Conservation (phyloP, 2,329 filamentous ascomycete species). For the Blumeriella jaapii region DNA sequence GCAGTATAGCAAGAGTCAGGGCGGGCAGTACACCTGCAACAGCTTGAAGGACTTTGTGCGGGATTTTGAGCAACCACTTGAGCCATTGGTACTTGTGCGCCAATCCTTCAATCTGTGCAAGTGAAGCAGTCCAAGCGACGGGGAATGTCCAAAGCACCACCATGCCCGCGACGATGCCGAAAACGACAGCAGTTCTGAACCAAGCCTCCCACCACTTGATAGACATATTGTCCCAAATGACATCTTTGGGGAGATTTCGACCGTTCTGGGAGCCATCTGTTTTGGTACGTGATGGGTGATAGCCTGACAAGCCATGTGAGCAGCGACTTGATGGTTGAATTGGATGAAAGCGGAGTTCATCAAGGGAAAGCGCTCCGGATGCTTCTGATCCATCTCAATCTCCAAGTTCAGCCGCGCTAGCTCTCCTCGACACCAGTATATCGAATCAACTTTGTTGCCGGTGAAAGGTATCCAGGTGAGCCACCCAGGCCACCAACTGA, state of each 20-base stretch:
- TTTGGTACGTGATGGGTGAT: slow-evolving; percentile 83
- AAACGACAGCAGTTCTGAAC: slow-evolving; percentile 45
- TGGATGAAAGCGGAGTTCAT: slow-evolving; percentile 98
- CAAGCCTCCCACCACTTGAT: slow-evolving; percentile 91
- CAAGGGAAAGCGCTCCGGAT: slow-evolving; percentile 74
- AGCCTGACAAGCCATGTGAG: slow-evolving; percentile 95
- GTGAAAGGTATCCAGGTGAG: slow-evolving; percentile 68
- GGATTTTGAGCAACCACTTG: slow-evolving; percentile 51
- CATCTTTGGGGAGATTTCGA: slow-evolving; percentile 93
- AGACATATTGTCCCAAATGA: slow-evolving; percentile 96
- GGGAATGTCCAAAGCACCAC: slow-evolving; percentile 84
- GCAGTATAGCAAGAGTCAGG: slow-evolving; percentile 60
- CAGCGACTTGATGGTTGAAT: slow-evolving; percentile 94
- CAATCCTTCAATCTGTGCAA: slow-evolving; percentile 67
- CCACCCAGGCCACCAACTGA: slow-evolving; percentile 48
- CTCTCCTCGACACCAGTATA: slow-evolving; percentile 81
- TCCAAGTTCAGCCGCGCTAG: slow-evolving; percentile 80
- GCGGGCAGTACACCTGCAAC: slow-evolving; percentile 83
- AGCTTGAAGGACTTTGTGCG: slow-evolving; percentile 49
- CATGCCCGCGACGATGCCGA: slow-evolving; percentile 58
- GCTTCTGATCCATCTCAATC: slow-evolving; percentile 79
- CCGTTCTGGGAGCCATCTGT: slow-evolving; percentile 81
- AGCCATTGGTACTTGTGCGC: slow-evolving; percentile 58
- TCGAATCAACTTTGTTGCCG: slow-evolving; percentile 87
- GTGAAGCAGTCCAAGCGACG: slow-evolving; percentile 72